Evolutionary conservation across 495 filamentous ascomycete species (phyloP).

Genomic region (Podospora didyma): DNA sequence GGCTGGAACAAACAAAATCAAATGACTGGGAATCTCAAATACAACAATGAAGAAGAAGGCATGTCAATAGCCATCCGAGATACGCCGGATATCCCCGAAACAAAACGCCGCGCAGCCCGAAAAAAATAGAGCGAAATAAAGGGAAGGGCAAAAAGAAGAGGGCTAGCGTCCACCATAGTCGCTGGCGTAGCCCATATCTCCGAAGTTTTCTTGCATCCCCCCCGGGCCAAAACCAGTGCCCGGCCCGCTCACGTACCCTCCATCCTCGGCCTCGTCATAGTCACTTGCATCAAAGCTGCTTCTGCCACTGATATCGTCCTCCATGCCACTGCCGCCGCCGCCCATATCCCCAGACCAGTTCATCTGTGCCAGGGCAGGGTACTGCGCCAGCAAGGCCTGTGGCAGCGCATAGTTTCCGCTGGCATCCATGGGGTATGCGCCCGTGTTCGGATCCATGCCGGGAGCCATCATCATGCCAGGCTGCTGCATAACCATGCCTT

Average conservation of each 20-base stretch:
- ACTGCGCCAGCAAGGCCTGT: slow-evolving; percentile 82
- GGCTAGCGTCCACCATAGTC: slow-evolving; percentile 45
- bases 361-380: slow-evolving; percentile 80
- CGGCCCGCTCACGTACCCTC: slow-evolving; percentile 53
- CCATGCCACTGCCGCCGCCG: slow-evolving; percentile 50
- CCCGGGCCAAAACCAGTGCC: slow-evolving; percentile 47
- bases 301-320: slow-evolving; percentile 74
- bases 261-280: slow-evolving; percentile 58
- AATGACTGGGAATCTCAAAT: not conserved
- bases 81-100: not conserved
- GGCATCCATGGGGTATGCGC: slow-evolving; percentile 46
- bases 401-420: slow-evolving; percentile 68
- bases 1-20: not conserved
- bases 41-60: not conserved
- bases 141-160: not conserved
- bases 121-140: not conserved
- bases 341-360: slow-evolving; percentile 66
- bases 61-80: not conserved
- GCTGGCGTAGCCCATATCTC: slow-evolving; percentile 49
- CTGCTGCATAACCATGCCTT: slow-evolving; percentile 42
- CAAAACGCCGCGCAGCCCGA: not conserved
- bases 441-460: slow-evolving; percentile 40
- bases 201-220: slow-evolving; percentile 45
- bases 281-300: slow-evolving; percentile 90
- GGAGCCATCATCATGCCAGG: slow-evolving; percentile 38